A percentile compares a stretch with the other conserved stretches of the same genome.
Conservation (phyloP, 345 rosid genomes). For the Heritiera fomes region DNA sequence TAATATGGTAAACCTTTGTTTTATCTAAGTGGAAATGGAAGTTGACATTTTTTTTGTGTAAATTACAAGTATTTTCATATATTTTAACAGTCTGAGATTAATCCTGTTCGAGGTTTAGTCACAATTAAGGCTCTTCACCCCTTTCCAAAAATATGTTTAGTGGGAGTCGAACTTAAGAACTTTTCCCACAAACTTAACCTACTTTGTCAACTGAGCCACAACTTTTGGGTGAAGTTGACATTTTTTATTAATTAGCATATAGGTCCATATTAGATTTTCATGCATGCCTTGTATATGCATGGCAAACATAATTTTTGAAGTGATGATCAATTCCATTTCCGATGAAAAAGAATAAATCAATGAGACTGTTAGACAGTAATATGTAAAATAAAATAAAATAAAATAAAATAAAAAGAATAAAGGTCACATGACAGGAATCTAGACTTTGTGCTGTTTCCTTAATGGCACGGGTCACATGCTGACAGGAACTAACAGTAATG, state of each 20-base stretch:
- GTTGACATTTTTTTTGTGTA: no score
- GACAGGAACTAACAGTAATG: not conserved
- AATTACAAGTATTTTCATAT: no score
- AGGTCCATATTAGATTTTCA: not conserved
- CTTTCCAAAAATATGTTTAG: no score
- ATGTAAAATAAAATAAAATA: no score
- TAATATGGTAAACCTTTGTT: not conserved
- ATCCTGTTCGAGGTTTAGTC: no score
- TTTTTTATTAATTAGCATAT: not conserved
- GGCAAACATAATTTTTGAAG: not conserved
- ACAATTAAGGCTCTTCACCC: no score
- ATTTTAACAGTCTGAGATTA: no score
- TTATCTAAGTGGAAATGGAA: not conserved
- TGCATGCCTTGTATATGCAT: not conserved
- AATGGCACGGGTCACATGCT: not conserved
- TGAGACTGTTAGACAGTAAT: not conserved
- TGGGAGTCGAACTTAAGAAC: no score
- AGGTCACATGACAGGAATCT: not conserved
- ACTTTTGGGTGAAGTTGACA: not conserved
- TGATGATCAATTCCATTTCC: not conserved
- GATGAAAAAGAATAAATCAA: not conserved
- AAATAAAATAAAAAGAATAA: not conserved
- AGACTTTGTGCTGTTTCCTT: no score
- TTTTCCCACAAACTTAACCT: no score
- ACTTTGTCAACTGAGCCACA: no score